These are phyloP conservation scores for Erigeron canadensis DNA, from an alignment of 129 eudicot species.

Conservation along the genomic window DNA sequence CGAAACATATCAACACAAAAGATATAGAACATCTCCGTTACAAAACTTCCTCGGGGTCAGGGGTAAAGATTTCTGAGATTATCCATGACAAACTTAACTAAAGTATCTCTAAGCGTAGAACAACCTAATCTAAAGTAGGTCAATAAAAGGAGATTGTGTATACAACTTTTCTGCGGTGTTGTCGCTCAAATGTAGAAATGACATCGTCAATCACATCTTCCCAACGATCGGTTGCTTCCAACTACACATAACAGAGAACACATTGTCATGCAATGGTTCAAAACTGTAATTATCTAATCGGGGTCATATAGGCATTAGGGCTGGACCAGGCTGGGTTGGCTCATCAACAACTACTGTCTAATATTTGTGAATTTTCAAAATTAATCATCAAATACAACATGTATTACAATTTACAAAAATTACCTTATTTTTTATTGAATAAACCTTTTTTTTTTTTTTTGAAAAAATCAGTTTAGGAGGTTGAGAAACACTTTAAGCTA, in stretches of 20 bases:
- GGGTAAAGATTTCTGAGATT: not conserved
- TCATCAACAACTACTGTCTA: no score
- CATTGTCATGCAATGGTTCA: not conserved
- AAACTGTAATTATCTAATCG: not conserved
- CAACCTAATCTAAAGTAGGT: not conserved
- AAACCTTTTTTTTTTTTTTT: not conserved
- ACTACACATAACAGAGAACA: slow-evolving; percentile 35
- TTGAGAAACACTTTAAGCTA: not conserved
- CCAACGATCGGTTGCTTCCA: slow-evolving; percentile 72
- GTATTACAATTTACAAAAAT: no score
- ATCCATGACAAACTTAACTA: no score
- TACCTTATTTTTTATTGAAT: no score
- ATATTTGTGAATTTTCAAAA: no score
- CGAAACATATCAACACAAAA: not conserved
- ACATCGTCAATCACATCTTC: slow-evolving; percentile 67
- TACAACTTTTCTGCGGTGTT: slow-evolving; percentile 64
- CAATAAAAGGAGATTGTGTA: slow-evolving; percentile 72
- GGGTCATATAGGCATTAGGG: no score
- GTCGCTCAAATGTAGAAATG: slow-evolving; percentile 58
- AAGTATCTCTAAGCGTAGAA: not conserved
- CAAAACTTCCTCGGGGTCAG: not conserved
- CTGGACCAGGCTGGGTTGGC: not conserved
- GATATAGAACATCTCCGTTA: not conserved
- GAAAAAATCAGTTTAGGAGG: not conserved
- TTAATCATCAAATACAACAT: no score